Conservation (phyloP, 371 early-diverging fungal species). For the Mucor circinelloides region DNA sequence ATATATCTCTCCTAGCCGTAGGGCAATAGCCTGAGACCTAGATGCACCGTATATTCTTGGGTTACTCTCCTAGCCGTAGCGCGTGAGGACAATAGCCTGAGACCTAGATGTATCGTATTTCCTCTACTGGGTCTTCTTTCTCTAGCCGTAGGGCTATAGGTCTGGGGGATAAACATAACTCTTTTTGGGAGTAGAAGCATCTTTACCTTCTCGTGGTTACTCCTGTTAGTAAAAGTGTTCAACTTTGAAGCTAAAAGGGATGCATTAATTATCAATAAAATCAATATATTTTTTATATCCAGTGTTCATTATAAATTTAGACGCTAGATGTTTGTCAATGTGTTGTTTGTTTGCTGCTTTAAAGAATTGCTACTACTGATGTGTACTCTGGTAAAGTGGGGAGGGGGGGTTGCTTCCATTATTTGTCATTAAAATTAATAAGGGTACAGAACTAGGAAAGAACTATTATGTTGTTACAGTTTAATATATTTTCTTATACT, state of each 20-base stretch:
- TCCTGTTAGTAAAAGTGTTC: constrained; percentile 23
- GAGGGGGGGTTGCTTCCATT: too few species aligned
- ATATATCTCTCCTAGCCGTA: constrained; percentile 9
- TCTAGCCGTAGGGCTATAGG: constrained; percentile 10
- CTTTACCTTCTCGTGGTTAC: constrained; percentile 25
- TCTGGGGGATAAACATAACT: constrained; percentile 22
- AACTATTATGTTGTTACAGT: too few species aligned
- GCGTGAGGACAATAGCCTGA: background rate
- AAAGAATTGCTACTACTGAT: too few species aligned
- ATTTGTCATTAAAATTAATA: too few species aligned
- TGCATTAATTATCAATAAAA: constrained; percentile 13
- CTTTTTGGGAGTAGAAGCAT: constrained; percentile 22
- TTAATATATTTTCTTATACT: too few species aligned
- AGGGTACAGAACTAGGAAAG: too few species aligned
- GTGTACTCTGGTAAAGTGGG: too few species aligned
- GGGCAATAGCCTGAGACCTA: constrained; percentile 15
- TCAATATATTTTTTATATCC: too few species aligned
- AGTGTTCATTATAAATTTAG: too few species aligned
- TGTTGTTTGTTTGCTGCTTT: too few species aligned
- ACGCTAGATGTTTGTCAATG: too few species aligned
- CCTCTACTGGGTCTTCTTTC: constrained; percentile 21
- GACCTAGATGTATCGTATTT: constrained; percentile 21
- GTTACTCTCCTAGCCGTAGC: constrained; percentile 18
- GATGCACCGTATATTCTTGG: constrained; percentile 12
- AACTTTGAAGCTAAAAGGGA: constrained; percentile 21